Evolutionary conservation across 257 asterid species (phyloP).

Genomic region (Catharanthus roseus): DNA sequence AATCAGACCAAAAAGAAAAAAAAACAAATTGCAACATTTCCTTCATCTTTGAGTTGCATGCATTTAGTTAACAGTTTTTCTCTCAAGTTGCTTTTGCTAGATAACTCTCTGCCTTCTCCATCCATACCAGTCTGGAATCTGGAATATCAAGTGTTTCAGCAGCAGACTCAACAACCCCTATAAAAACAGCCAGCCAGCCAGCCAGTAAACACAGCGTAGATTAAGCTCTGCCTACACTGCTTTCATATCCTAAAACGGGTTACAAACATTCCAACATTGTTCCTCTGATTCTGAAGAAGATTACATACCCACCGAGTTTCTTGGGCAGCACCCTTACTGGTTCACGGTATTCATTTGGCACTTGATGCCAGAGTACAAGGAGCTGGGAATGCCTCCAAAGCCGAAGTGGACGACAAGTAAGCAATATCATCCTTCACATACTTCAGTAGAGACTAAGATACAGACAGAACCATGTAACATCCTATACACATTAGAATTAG

Average conservation of each 20-base stretch:
- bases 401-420: constrained; percentile 1
- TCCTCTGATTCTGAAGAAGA: constrained; percentile 1
- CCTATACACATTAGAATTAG: constrained; percentile 3
- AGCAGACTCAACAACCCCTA: too few relatives aligned
- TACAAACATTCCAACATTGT: neutral
- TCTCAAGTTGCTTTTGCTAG: too few relatives aligned
- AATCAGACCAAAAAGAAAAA: too few relatives aligned
- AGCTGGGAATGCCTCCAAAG: neutral
- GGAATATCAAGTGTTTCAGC: constrained; percentile 12
- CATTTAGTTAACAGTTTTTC: too few relatives aligned
- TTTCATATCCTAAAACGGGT: neutral
- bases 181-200: too few relatives aligned
- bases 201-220: neutral
- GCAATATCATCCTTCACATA: constrained; percentile 5
- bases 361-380: neutral
- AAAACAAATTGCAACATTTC: too few relatives aligned
- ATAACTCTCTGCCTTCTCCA: constrained; percentile 4
- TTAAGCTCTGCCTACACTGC: neutral
- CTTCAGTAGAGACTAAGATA: neutral
- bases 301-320: constrained; percentile 5
- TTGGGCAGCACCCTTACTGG: neutral
- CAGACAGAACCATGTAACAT: constrained; percentile 1
- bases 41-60: neutral
- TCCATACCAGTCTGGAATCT: neutral
- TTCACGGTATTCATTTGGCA: neutral